Conservation (phyloP, 805 yeast species). For the Clavispora santaluciae region DNA sequence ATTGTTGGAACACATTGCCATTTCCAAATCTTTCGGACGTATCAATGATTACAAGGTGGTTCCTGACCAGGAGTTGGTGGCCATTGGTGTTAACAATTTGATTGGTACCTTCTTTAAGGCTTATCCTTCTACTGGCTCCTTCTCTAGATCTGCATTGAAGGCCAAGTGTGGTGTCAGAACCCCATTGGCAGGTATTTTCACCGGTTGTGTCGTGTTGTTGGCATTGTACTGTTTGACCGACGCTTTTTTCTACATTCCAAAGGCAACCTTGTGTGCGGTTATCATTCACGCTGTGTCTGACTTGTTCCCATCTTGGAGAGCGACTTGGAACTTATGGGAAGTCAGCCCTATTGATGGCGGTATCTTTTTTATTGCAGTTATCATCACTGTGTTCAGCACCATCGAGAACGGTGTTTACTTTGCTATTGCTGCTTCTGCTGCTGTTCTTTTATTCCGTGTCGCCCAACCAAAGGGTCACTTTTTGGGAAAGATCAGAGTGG, state of each 20-base stretch:
- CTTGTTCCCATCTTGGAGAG: slow-evolving; percentile 64
- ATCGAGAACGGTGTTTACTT: slow-evolving; percentile 90
- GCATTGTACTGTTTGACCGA: slow-evolving; percentile 81
- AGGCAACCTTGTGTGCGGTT: slow-evolving; percentile 80
- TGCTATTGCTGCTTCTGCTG: slow-evolving; percentile 80
- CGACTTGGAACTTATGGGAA: slow-evolving; percentile 66
- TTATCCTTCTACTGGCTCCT: slow-evolving; percentile 94
- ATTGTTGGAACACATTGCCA: slow-evolving; percentile 87
- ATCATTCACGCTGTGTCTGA: slow-evolving; percentile 93
- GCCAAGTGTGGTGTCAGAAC: slow-evolving; percentile 94
- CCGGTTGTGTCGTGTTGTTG: slow-evolving; percentile 82
- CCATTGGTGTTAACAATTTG: slow-evolving; percentile 87
- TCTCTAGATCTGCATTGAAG: slow-evolving; percentile 90
- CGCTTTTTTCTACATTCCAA: slow-evolving; percentile 86
- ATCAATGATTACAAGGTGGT: slow-evolving; percentile 84
- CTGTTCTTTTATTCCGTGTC: slow-evolving; percentile 63
- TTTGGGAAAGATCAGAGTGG: slow-evolving; percentile 70
- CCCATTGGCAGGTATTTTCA: slow-evolving; percentile 86
- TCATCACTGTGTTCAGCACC: slow-evolving; percentile 70
- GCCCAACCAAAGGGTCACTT: slow-evolving; percentile 81
- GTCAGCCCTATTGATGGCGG: slow-evolving; percentile 70
- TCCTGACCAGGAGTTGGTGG: slow-evolving; percentile 91
- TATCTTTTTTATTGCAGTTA: slow-evolving; percentile 67
- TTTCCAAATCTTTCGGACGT: slow-evolving; percentile 90
- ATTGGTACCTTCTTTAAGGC: slow-evolving; percentile 91